phyloP scores from a whole-genome alignment of 164 flowering plant genomes.

The Buxus sempervirens region DNA sequence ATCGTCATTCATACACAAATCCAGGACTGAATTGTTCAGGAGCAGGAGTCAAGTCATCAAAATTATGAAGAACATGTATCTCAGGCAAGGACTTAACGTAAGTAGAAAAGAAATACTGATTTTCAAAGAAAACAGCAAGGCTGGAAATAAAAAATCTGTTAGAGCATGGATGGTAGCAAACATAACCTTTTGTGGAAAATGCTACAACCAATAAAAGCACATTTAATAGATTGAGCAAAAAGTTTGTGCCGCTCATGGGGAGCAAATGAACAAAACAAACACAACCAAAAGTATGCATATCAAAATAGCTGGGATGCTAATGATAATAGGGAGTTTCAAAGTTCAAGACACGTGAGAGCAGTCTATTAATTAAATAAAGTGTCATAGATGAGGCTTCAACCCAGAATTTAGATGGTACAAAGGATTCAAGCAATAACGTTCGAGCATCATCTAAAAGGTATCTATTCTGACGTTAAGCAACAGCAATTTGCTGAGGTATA shows the following conservation, averaged over 20 bases:
- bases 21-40: neutral
- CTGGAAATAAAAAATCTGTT: neutral
- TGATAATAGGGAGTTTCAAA: neutral
- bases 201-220: too few relatives aligned
- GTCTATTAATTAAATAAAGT: neutral
- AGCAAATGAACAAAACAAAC: neutral
- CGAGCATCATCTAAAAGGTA: neutral
- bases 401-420: neutral
- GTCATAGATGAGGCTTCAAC: neutral
- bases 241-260: neutral
- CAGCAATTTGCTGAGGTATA: neutral
- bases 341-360: neutral
- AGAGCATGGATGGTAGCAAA: neutral
- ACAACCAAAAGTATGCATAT: neutral
- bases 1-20: neutral
- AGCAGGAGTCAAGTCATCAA: neutral
- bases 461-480: neutral
- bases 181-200: constrained; percentile 1
- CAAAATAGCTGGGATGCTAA: neutral
- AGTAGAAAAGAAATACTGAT: neutral
- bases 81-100: neutral
- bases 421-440: neutral
- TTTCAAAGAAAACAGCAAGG: constrained; percentile 1
- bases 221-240: too few relatives aligned
- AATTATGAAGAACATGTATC: neutral